A percentile compares a stretch with the other conserved stretches of the same genome.
These are phyloP conservation scores for Leishmania turanica DNA, from an alignment of 208 protist genomes.

Conservation along the genomic window DNA sequence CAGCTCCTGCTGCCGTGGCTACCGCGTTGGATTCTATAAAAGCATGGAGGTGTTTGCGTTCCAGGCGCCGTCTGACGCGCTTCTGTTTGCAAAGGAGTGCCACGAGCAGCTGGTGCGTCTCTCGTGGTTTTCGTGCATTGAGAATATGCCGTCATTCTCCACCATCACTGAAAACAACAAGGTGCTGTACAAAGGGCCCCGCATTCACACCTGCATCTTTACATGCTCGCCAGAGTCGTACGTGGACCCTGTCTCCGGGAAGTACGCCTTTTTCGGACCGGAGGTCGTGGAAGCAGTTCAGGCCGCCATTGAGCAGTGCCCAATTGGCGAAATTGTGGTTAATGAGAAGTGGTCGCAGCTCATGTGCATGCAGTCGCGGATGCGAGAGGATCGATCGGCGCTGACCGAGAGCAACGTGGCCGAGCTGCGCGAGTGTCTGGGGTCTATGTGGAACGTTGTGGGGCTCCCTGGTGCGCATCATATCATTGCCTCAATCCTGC, in stretches of 20 bases:
- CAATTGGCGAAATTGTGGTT: constrained; percentile 78
- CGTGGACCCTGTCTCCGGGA: constrained; percentile 69
- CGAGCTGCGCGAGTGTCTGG: constrained; percentile 36
- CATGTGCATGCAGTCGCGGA: constrained; percentile 43
- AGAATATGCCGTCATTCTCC: constrained; percentile 38
- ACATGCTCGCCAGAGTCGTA: constrained; percentile 69
- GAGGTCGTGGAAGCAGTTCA: constrained; percentile 56
- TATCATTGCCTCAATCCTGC: constrained; percentile 69
- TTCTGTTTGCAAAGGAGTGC: constrained; percentile 73
- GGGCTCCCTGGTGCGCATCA: constrained; percentile 28
- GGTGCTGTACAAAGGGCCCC: constrained; percentile 75
- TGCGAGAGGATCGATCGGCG: constrained; percentile 22
- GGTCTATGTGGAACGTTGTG: constrained; percentile 62
- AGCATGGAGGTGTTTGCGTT: constrained; percentile 80
- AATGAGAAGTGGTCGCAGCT: constrained; percentile 66
- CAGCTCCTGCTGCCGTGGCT: constrained; percentile 40
- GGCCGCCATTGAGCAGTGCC: constrained; percentile 50
- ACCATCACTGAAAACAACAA: constrained; percentile 49
- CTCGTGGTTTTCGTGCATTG: constrained; percentile 45
- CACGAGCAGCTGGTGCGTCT: constrained; percentile 67
- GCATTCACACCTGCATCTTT: constrained; percentile 87
- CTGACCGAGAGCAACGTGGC: constrained; percentile 5
- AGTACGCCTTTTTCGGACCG: constrained; percentile 65
- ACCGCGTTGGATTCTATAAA: constrained; percentile 52
- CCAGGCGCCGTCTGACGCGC: constrained; percentile 57